Evolutionary conservation across 2,329 filamentous ascomycete genomes (phyloP), one percentile per base, ranked within the genome.

Genomic region (Colletotrichum gigasporum): DNA sequence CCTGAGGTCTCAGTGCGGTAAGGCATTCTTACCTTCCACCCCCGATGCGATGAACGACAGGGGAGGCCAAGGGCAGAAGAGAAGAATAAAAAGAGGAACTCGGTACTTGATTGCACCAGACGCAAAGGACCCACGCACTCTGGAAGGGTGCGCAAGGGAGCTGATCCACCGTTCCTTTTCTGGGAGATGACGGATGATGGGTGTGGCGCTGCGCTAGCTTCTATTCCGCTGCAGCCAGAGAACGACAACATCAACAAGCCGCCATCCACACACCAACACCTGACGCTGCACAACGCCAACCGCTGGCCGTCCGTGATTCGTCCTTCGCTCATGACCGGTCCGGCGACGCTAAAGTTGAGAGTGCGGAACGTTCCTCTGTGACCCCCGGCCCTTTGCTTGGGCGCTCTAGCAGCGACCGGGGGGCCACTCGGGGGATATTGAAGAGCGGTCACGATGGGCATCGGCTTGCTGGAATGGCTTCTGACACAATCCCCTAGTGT

Each of bases 131-230:
- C 50, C 65, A 52, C 41, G 44, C 12, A 24, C 7, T 22, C 26
- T 35, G 45, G 58, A 47, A 56, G 58, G 58, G 37, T 63, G 18
- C n/a, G 28, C 62, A 65, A 57, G 41, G 56, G 62, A 56, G 30
- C 16, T 62, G 61, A 53, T 50, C 51, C 65, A 63, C 57, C 55
- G 51, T 62, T 67, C 52, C 63, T 58, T 65, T 67, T 61, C 56
- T 54, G 53, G 63, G 63, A 67, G 65, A 67, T 67, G 65, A 67
- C 57, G 65, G 65, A 63, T 66, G 47, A 58, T 67, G 57, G 65
- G 63, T 62, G 65, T 66, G 65, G 63, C 65, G 65, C 48, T 41
- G 62, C 45, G 30, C 65, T 67, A 66, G 52, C 52, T 48, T 32
- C 32, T 32, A 37, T 66, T 66, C 65, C 63, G 63, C 63, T 58